Base-by-base conservation (phyloP, 2,329 filamentous ascomycete species). In the Cercospora zeae-maydis region DNA sequence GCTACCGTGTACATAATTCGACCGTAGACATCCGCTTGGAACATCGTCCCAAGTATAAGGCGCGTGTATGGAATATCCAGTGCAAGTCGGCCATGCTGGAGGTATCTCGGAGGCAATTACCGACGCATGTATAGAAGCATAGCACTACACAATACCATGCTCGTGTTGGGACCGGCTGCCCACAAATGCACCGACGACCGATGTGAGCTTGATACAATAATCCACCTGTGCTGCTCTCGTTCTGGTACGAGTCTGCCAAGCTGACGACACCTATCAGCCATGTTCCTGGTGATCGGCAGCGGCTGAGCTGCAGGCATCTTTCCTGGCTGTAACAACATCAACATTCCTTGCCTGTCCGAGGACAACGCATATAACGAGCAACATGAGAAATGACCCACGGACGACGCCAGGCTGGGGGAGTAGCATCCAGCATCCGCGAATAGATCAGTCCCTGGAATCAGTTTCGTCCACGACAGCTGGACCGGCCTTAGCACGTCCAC, bases 391-490 rank as follows among this genome's bases (percentile, higher is more conserved):
- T 30, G 45, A 58, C 36, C 16, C 51, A 19, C 30, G 55, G 30
- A 47, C 19, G 47, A 51, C 54, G 14, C 27, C 30, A 14, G 16
- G 47, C 21, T 31, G 47, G 27, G 30, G 54, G 19, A 52, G 45
- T n/a, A 30, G 31, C 33, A 34, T 52, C n/a, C 42, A 31, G 27
- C 21, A 19, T 27, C 11, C 31, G 13, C 47, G 14, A 1, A 11
- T 34, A 19, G n/a, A 36, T 24, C 30, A 16, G 14, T 13, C 13
- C 8, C 9, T 39, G 27, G 45, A 24, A 33, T 47, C 61, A 16
- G 16, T 59, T 49, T 49, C 42, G 33, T 65, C 52, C 49, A 69
- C 68, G 61, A 70, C 68, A 21, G 65, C 59, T 49, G 61, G 56
- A 59, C 47, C 31, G 24, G 16, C 36, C 13, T 27, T 11, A 34